A percentile compares a stretch with the other conserved stretches of the same genome.
Conservation (phyloP, 768 basidiomycete genomes). For the Boletus sp. region DNA sequence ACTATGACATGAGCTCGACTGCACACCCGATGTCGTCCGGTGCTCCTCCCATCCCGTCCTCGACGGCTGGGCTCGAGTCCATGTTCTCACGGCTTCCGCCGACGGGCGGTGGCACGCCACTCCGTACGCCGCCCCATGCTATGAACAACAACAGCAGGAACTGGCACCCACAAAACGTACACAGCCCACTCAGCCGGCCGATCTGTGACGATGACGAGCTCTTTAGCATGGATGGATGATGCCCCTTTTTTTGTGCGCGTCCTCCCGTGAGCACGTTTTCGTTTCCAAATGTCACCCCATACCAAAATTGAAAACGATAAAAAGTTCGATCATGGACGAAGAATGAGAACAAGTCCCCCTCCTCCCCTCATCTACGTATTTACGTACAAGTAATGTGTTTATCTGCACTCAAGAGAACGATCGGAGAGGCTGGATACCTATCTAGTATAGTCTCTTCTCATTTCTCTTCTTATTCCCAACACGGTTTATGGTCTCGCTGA, state of each 20-base stretch:
- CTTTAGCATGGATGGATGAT: slow-evolving; percentile 63
- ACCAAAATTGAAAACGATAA: neutral
- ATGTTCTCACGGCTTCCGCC: slow-evolving; percentile 50
- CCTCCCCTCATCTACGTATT: slow-evolving; percentile 16
- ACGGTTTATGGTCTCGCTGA: slow-evolving; percentile 5
- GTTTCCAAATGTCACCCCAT: neutral
- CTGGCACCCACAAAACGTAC: slow-evolving; percentile 37
- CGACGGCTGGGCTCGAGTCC: slow-evolving; percentile 40
- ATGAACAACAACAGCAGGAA: slow-evolving; percentile 21
- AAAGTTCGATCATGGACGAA: slow-evolving; percentile 14
- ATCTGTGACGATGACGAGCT: slow-evolving; percentile 64
- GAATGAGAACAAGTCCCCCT: neutral
- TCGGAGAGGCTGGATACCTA: slow-evolving; percentile 30
- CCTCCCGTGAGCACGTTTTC: neutral
- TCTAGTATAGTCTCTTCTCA: slow-evolving; percentile 20
- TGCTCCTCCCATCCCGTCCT: slow-evolving; percentile 16
- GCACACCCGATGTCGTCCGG: neutral
- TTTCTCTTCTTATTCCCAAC: slow-evolving; percentile 4
- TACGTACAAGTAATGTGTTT: slow-evolving; percentile 28
- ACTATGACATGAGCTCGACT: slow-evolving; percentile 15
- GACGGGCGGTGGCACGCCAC: slow-evolving; percentile 14
- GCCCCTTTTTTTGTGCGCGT: neutral
- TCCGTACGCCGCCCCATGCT: slow-evolving; percentile 28
- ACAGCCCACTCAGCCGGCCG: slow-evolving; percentile 62
- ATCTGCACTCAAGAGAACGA: slow-evolving; percentile 22